A percentile compares a stretch with the other conserved stretches of the same genome.
phyloP scores from a whole-genome alignment of 2,329 filamentous ascomycete species.

The Cladosporium sp. region DNA sequence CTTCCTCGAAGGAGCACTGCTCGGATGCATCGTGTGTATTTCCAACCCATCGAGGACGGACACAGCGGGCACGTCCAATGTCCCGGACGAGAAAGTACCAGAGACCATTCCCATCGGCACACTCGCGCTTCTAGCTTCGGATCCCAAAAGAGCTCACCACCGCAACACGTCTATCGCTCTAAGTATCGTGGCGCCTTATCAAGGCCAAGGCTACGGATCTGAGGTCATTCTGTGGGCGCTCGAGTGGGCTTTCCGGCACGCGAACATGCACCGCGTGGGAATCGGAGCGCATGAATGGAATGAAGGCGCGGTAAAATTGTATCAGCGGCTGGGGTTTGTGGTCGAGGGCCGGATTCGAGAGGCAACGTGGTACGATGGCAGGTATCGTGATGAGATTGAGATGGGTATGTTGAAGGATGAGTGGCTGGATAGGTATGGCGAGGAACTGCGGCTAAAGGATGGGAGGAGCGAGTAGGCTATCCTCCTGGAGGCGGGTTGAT shows the following conservation, averaged over 20 bases:
- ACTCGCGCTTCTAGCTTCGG: constrained; percentile 28
- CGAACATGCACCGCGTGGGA: constrained; percentile 42
- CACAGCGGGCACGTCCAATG: too few relatives aligned
- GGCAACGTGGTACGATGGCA: constrained; percentile 40
- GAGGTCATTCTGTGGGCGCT: constrained; percentile 48
- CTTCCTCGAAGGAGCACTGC: constrained; percentile 25
- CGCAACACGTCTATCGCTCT: constrained; percentile 41
- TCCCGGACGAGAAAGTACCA: not conserved
- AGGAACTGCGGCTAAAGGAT: too few relatives aligned
- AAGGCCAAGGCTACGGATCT: constrained; percentile 42
- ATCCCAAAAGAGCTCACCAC: constrained; percentile 33
- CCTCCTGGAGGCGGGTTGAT: too few relatives aligned
- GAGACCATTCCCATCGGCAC: constrained; percentile 32
- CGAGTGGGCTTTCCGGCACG: constrained; percentile 44
- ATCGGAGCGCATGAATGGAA: constrained; percentile 40
- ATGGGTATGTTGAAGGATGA: constrained; percentile 40
- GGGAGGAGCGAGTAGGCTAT: too few relatives aligned
- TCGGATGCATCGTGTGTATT: constrained; percentile 38
- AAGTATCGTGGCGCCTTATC: constrained; percentile 32
- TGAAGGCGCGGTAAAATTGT: constrained; percentile 39
- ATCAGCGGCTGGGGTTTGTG: constrained; percentile 44
- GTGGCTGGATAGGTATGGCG: too few relatives aligned
- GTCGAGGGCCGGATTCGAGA: constrained; percentile 43
- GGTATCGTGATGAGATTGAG: constrained; percentile 31
- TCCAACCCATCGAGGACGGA: constrained; percentile 18